Conservation (phyloP, 1,284 basidiomycete genomes). For the Erythrobasidium hasegawianum region DNA sequence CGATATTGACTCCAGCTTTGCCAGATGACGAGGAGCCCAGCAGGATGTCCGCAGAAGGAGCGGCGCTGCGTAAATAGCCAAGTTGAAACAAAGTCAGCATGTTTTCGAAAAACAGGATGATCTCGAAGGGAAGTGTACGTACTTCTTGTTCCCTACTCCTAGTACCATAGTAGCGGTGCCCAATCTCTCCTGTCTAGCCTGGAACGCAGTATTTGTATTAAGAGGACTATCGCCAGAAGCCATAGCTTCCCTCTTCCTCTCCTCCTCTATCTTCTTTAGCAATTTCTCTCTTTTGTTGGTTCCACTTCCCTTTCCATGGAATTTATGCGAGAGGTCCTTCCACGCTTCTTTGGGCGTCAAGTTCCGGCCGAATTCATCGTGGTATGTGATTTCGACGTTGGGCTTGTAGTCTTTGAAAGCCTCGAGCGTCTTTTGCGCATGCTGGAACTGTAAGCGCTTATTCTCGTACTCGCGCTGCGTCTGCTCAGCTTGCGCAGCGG, state of each 20-base stretch:
- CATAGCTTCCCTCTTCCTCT: slow-evolving; percentile 85
- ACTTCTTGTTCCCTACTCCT: slow-evolving; percentile 89
- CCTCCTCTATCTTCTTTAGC: slow-evolving; percentile 87
- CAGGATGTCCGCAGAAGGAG: slow-evolving; percentile 28
- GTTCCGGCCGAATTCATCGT: slow-evolving; percentile 89
- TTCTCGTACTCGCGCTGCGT: slow-evolving; percentile 93
- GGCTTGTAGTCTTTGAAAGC: slow-evolving; percentile 92
- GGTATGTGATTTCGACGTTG: slow-evolving; percentile 91
- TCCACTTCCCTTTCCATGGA: slow-evolving; percentile 91
- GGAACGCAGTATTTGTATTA: slow-evolving; percentile 86
- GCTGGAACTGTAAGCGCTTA: slow-evolving; percentile 80
- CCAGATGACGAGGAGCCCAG: slow-evolving; percentile 24
- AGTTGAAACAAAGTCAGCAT: not conserved
- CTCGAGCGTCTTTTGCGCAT: slow-evolving; percentile 76
- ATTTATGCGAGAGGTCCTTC: slow-evolving; percentile 72
- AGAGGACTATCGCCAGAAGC: slow-evolving; percentile 84
- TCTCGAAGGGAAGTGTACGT: slow-evolving; percentile 49
- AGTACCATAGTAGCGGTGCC: slow-evolving; percentile 92
- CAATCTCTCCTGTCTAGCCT: slow-evolving; percentile 80
- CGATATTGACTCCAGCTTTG: slow-evolving; percentile 13
- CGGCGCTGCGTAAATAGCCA: slow-evolving; percentile 11
- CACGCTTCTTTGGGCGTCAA: slow-evolving; percentile 79
- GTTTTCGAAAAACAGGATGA: too few species aligned
- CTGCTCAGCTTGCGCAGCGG: slow-evolving; percentile 64
- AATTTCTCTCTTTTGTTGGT: slow-evolving; percentile 92